These are phyloP conservation scores for Wickerhamiella lipophila DNA, from an alignment of 805 yeast genomes.

Conservation along the genomic window DNA sequence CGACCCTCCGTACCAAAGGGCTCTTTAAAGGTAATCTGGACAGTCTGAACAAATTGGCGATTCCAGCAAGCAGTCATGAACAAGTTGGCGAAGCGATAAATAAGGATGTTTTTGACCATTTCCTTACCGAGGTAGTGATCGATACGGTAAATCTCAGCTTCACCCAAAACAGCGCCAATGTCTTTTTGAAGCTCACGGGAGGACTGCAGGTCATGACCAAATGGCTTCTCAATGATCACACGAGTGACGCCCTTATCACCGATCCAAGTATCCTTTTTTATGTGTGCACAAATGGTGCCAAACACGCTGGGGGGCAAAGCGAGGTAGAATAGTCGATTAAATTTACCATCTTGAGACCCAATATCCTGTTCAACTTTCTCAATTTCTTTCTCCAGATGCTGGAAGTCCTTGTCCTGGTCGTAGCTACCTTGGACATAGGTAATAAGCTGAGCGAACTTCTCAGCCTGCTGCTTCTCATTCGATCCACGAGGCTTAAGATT, in stretches of 20 bases:
- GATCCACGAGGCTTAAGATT: constrained; percentile 46
- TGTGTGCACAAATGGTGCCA: constrained; percentile 57
- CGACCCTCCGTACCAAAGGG: constrained; percentile 99
- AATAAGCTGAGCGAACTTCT: constrained; percentile 53
- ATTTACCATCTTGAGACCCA: constrained; percentile 24
- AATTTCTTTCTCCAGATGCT: constrained; percentile 41
- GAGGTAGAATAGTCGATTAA: constrained; percentile 78
- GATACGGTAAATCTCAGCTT: constrained; percentile 86
- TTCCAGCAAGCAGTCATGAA: constrained; percentile 85
- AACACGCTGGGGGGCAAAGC: constrained; percentile 94
- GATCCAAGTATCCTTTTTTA: constrained; percentile 58
- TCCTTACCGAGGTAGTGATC: constrained; percentile 98
- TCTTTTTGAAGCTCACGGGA: constrained; percentile 64
- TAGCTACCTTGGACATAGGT: constrained; percentile 68
- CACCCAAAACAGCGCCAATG: constrained; percentile 76
- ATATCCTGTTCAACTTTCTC: constrained; percentile 43
- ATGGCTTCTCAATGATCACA: constrained; percentile 91
- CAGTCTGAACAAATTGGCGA: constrained; percentile 57
- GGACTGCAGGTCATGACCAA: constrained; percentile 79
- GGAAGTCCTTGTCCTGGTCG: constrained; percentile 66
- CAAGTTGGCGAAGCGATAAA: constrained; percentile 82
- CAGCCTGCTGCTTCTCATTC: constrained; percentile 30
- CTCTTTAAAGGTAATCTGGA: constrained; percentile 90
- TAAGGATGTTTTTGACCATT: constrained; percentile 86
- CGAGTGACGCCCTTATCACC: constrained; percentile 54